Base-by-base conservation (phyloP, 2,329 filamentous ascomycete species). In the Pyricularia pennisetigena region DNA sequence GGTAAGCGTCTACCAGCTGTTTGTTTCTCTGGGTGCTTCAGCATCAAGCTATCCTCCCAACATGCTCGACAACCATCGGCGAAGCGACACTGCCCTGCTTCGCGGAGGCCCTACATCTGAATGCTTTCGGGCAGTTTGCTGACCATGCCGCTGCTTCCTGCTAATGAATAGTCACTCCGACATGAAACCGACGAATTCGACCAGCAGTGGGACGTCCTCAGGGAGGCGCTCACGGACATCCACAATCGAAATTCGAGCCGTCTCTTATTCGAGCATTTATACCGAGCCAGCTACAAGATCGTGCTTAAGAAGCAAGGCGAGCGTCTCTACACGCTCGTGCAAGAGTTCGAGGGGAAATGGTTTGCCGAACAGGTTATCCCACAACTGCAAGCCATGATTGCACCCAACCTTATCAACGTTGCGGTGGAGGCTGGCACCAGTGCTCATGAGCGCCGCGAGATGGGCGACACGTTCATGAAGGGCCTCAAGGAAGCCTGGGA, bases 181-280 rank as follows among this genome's bases (percentile, higher is more conserved):
- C 78, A 82, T 70, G 88, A 90, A 71, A 82, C 85, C 10, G 84
- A 90, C 73, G 92, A 96, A 72, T 97, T 97, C 75, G 91, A 97
- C n/a, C 83, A 86, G 2, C 91, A 89, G 73, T 99, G 95, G 95
- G 82, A 83, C 16, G 87, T 88, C 63, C 86, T 99, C 8, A 84
- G 88, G 64, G 85, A 88, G 65, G 93, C 94, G 4, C 86, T 99
- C 67, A 84, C 82, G 68, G 92, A 97, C 75, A 98, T 99, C 66
- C 94, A 98, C 80, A 91, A 88, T 69, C 94, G 96, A 77, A 95
- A 97, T 76, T 93, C 93, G 70, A 96, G 93, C 10, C 85, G 86
- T 20, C 86, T 99, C 2, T 97, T 94, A 0, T 99, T 97, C 80
- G 95, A 99, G 78, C 91, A 97, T 74, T 86, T 99, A 0, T 99